phyloP scores from a whole-genome alignment of 352 stramenopile species.

The Pythium dissimile region DNA sequence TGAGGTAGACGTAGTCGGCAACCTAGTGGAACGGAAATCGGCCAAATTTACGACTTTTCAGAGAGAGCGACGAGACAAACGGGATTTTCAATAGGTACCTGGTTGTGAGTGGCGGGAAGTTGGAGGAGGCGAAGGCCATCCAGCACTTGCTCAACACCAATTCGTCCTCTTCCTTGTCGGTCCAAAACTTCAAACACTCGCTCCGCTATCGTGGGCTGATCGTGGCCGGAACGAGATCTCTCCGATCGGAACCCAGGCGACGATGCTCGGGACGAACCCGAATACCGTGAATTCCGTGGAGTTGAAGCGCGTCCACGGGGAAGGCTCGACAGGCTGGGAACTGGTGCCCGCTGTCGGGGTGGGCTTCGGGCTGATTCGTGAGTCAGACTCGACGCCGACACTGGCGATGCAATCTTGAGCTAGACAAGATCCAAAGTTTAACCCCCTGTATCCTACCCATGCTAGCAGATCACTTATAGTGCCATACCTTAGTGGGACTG shows the following conservation, averaged over 20 bases:
- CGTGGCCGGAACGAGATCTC: not conserved
- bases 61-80: too few species aligned
- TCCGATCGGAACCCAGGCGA: constrained; percentile 10
- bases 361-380: not conserved
- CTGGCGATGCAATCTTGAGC: constrained; percentile 5
- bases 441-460: too few species aligned
- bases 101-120: constrained; percentile 60
- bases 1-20: constrained; percentile 70
- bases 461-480: too few species aligned
- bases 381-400: not conserved
- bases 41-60: too few species aligned
- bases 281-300: not conserved
- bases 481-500: constrained; percentile 3
- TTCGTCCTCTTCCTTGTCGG: constrained; percentile 33
- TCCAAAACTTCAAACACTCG: constrained; percentile 58
- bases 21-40: constrained; percentile 33
- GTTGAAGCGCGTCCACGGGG: constrained; percentile 6
- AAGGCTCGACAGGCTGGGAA: not conserved
- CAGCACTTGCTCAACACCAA: constrained; percentile 54
- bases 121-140: constrained; percentile 48
- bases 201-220: constrained; percentile 34
- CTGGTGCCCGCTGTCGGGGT: not conserved
- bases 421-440: not conserved
- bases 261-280: constrained; percentile 8
- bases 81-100: constrained; percentile 40